Evolutionary conservation across 805 yeast species (phyloP).

Genomic region (Monosporozyma yasuniensis): DNA sequence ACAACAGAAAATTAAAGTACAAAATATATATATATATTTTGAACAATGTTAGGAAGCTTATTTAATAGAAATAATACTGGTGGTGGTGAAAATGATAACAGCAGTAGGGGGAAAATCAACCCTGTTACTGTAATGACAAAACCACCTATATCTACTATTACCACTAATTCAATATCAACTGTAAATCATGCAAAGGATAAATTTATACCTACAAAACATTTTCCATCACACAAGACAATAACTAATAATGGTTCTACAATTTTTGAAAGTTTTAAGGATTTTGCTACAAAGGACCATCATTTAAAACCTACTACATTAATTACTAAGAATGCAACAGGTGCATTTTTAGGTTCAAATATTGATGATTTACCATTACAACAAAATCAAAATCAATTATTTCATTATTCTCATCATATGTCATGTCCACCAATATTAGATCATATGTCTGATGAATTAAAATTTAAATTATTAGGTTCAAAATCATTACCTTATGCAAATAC

Average conservation of each 20-base stretch:
- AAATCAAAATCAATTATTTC: neutral
- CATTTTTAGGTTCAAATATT: neutral
- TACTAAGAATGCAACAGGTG: constrained; percentile 1
- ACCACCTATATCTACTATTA: no score
- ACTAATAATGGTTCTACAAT: neutral
- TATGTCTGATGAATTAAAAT: constrained; percentile 23
- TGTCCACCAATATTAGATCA: constrained; percentile 19
- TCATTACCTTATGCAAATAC: constrained; percentile 9
- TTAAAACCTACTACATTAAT: neutral
- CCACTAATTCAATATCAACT: neutral
- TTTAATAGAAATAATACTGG: neutral
- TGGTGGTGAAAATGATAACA: neutral
- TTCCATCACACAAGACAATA: neutral
- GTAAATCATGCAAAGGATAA: neutral
- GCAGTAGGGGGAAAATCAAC: neutral
- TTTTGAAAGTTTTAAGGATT: neutral
- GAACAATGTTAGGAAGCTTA: neutral
- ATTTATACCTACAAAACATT: neutral
- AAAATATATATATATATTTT: no score
- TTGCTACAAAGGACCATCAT: neutral
- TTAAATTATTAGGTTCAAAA: constrained; percentile 22
- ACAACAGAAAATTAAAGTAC: no score
- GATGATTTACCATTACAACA: neutral
- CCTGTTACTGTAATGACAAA: no score
- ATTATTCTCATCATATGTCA: neutral